Percentiles rank a stretch among this genome's conserved stretches.
Conservation (phyloP, 2,329 filamentous ascomycete species). For the Claviceps cyperi region DNA sequence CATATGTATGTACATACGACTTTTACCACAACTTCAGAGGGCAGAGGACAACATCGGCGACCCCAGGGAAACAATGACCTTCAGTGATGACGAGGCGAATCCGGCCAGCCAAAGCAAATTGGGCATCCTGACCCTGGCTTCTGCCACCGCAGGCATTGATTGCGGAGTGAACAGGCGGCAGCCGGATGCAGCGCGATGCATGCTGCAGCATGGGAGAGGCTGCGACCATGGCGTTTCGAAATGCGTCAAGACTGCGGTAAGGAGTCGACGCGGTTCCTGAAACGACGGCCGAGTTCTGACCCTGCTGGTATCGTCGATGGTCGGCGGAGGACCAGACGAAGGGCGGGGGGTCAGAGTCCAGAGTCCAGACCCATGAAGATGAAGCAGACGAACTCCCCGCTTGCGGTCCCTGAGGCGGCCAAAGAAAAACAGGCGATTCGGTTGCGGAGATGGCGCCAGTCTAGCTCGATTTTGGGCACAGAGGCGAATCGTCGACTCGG, state of each 20-base stretch:
- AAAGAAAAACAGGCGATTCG: not conserved
- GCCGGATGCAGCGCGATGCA: conserved; percentile 3
- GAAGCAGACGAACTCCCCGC: too few species aligned
- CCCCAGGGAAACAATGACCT: conserved; percentile 4
- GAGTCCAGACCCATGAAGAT: too few species aligned
- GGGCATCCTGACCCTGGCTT: not conserved
- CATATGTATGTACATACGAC: too few species aligned
- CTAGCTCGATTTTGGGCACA: conserved; percentile 1
- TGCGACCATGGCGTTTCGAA: conserved; percentile 14
- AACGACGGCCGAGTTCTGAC: conserved; percentile 8
- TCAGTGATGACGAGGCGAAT: not conserved
- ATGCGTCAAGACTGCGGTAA: conserved; percentile 13
- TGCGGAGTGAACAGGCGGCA: not conserved
- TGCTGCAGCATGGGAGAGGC: conserved; percentile 4
- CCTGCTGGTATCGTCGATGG: not conserved
- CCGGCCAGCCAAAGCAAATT: not conserved
- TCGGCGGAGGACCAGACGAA: not conserved
- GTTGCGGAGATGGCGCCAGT: not conserved
- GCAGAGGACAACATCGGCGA: conserved; percentile 1
- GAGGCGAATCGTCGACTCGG: not conserved
- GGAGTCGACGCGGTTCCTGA: conserved; percentile 16
- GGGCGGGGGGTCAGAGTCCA: not conserved
- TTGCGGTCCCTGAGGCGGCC: too few species aligned
- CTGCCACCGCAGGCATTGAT: not conserved
- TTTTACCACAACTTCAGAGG: too few species aligned